These are phyloP conservation scores for Lactarius indigo DNA, from an alignment of 768 basidiomycete species.

Conservation along the genomic window DNA sequence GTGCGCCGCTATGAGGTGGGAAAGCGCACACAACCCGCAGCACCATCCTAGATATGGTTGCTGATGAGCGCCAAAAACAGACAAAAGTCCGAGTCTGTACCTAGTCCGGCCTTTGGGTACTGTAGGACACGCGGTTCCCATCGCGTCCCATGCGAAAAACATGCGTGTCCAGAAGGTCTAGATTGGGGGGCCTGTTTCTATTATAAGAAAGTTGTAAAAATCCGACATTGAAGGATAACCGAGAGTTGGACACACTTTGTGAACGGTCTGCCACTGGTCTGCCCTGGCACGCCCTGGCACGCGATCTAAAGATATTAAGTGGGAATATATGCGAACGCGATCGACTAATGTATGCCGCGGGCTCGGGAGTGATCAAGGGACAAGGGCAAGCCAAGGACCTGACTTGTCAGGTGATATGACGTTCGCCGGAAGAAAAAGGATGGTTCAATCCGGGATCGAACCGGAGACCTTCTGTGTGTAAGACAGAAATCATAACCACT, in stretches of 20 bases:
- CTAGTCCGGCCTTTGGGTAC: too few relatives aligned
- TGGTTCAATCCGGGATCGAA: conserved; percentile 30
- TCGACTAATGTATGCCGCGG: neutral
- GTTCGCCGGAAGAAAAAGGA: neutral
- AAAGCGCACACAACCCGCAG: neutral
- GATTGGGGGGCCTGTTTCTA: neutral
- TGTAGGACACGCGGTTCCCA: neutral
- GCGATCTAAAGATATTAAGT: neutral
- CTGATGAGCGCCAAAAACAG: neutral
- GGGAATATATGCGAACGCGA: neutral
- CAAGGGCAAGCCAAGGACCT: too few relatives aligned
- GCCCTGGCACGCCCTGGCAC: too few relatives aligned
- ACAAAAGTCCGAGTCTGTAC: neutral
- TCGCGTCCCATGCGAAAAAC: neutral
- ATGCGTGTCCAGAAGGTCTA: neutral
- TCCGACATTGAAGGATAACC: too few relatives aligned
- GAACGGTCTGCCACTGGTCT: neutral
- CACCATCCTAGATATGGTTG: neutral
- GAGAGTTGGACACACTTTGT: neutral
- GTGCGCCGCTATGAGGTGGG: neutral
- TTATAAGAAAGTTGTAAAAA: too few relatives aligned
- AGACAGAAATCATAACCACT: conserved; percentile 32
- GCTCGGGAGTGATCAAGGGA: too few relatives aligned
- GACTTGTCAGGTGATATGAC: neutral
- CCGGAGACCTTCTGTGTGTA: conserved; percentile 31